Percentiles rank a stretch among this genome's conserved stretches.
Conservation (phyloP, 441 rosid genomes). For the Corymbia citriodora region DNA sequence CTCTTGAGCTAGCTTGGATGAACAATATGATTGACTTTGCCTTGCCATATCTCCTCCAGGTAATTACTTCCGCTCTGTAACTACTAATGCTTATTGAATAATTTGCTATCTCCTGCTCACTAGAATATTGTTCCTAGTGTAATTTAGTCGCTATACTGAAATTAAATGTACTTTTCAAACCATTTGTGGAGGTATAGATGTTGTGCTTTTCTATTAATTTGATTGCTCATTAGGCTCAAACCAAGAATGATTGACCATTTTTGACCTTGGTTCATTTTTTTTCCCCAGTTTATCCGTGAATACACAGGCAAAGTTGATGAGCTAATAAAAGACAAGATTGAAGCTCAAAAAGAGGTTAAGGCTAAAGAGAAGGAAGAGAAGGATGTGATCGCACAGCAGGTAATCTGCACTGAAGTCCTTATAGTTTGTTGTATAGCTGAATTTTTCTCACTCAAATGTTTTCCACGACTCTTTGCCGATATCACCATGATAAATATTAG, state of each 20-base stretch:
- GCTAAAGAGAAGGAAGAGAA: slow-evolving; percentile 93
- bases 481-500: background rate
- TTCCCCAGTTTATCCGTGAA: slow-evolving; percentile 82
- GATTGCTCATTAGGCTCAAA: background rate
- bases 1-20: slow-evolving; percentile 94
- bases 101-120: background rate
- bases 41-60: slow-evolving; percentile 95
- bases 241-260: background rate
- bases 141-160: background rate
- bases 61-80: slow-evolving; percentile 8
- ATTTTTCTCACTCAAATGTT: background rate
- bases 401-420: slow-evolving; percentile 9
- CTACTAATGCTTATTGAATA: background rate
- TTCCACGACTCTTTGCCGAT: background rate
- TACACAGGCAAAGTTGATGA: slow-evolving; percentile 95
- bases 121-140: background rate
- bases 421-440: background rate
- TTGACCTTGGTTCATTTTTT: background rate
- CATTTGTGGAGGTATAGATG: background rate
- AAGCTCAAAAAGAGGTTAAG: slow-evolving; percentile 70
- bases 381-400: slow-evolving; percentile 93
- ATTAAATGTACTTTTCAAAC: background rate
- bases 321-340: slow-evolving; percentile 78
- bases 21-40: slow-evolving; percentile 94
- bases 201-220: background rate